Percentiles rank a stretch among this genome's conserved stretches.
phyloP scores from a whole-genome alignment of 768 basidiomycete species.

The Tephrocybe sp. region DNA sequence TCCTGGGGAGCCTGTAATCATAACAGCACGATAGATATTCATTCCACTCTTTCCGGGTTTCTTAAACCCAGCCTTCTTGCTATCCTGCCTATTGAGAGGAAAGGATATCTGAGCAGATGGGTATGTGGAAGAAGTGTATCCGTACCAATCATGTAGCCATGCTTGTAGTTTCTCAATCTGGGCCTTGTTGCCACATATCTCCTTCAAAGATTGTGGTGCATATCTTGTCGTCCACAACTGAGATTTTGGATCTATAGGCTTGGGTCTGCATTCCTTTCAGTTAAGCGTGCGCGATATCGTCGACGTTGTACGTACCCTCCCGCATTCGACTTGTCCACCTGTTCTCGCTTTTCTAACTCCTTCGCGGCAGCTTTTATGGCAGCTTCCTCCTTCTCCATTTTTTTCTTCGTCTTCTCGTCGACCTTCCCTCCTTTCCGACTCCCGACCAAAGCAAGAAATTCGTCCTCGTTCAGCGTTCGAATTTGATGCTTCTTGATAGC shows the following conservation, averaged over 20 bases:
- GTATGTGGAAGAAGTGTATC: constrained; percentile 19
- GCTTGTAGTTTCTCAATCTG: constrained; percentile 84
- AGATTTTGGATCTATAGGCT: constrained; percentile 42
- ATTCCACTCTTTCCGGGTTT: constrained; percentile 91
- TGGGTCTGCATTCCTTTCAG: constrained; percentile 19
- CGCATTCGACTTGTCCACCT: constrained; percentile 39
- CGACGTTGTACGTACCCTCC: constrained; percentile 7
- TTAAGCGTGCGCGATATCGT: not conserved
- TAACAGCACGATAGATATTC: constrained; percentile 82
- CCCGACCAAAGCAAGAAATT: constrained; percentile 80
- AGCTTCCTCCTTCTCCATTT: constrained; percentile 76
- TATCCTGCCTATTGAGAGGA: constrained; percentile 58
- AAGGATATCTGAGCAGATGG: not conserved
- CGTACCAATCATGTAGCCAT: constrained; percentile 88
- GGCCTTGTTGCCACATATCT: constrained; percentile 94
- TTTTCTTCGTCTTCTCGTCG: constrained; percentile 82
- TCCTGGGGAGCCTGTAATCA: constrained; percentile 93
- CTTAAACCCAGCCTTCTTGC: constrained; percentile 78
- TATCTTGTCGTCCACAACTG: constrained; percentile 97
- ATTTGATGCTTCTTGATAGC: constrained; percentile 82
- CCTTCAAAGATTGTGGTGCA: constrained; percentile 83
- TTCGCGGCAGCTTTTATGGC: constrained; percentile 72
- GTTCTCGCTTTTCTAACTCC: constrained; percentile 78
- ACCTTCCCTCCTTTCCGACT: constrained; percentile 60
- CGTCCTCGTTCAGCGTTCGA: constrained; percentile 81